Evolutionary conservation across 1,139 yeast species (phyloP).

Genomic region (Zygoascus sp.): DNA sequence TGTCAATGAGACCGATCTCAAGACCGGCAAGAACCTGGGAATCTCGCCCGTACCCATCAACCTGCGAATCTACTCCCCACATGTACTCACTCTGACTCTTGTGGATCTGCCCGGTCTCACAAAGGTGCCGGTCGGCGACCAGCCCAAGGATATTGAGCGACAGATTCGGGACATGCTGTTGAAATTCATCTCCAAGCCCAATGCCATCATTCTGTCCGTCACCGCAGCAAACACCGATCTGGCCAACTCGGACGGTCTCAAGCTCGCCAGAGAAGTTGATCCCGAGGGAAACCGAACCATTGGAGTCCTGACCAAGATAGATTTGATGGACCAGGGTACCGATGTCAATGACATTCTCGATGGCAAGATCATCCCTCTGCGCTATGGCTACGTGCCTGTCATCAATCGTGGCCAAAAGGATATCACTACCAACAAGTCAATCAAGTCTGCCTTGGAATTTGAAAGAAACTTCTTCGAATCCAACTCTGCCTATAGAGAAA

Average conservation of each 20-base stretch:
- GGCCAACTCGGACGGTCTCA: constrained; percentile 96
- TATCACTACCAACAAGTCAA: constrained; percentile 80
- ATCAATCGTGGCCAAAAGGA: constrained; percentile 97
- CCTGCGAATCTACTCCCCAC: constrained; percentile 91
- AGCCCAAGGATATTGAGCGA: constrained; percentile 93
- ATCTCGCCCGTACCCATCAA: constrained; percentile 91
- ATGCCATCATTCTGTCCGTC: constrained; percentile 91
- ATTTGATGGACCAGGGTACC: constrained; percentile 98
- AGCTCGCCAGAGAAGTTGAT: constrained; percentile 94
- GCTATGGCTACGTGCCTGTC: constrained; percentile 96
- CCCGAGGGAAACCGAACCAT: constrained; percentile 96
- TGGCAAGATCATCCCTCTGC: constrained; percentile 89
- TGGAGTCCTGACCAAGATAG: constrained; percentile 95
- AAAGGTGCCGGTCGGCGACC: constrained; percentile 99
- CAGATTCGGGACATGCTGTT: constrained; percentile 93
- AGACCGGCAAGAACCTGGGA: constrained; percentile 89
- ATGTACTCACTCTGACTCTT: constrained; percentile 88
- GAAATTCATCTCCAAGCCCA: constrained; percentile 91
- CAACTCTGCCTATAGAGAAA: constrained; percentile 92
- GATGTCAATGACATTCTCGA: constrained; percentile 96
- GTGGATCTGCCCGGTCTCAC: constrained; percentile 98
- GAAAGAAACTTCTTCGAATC: constrained; percentile 79
- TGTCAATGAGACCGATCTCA: constrained; percentile 88
- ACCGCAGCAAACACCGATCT: constrained; percentile 97
- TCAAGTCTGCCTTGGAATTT: constrained; percentile 79